A percentile compares a stretch with the other conserved stretches of the same genome.
phyloP scores from a whole-genome alignment of 768 basidiomycete species.

The Mycena kentingensis region DNA sequence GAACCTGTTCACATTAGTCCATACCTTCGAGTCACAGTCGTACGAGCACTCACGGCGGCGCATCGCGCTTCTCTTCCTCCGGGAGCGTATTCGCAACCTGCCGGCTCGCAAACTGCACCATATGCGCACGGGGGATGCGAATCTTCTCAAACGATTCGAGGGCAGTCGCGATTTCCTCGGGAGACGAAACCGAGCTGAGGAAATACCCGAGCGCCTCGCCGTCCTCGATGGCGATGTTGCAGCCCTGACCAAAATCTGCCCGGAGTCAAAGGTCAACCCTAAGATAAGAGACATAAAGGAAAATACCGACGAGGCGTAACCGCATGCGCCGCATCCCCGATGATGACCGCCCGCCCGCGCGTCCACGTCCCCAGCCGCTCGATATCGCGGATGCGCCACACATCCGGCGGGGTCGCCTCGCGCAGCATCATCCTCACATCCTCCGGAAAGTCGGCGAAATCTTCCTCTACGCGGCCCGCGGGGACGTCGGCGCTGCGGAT shows the following conservation, averaged over 20 bases:
- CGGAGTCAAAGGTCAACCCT: background rate
- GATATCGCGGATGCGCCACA: conserved; percentile 22
- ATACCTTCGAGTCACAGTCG: background rate
- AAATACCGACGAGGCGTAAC: conserved; percentile 12
- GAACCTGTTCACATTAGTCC: background rate
- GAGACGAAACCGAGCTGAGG: conserved; percentile 20
- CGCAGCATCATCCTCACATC: conserved; percentile 11
- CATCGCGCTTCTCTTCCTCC: conserved; percentile 12
- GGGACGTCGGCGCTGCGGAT: conserved; percentile 10
- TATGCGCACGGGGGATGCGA: conserved; percentile 16
- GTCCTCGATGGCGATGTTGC: conserved; percentile 37
- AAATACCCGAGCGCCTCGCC: conserved; percentile 35
- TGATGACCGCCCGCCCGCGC: conserved; percentile 13
- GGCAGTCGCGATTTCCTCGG: conserved; percentile 5
- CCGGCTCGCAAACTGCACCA: conserved; percentile 17
- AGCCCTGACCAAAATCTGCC: conserved; percentile 28
- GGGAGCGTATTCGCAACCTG: conserved; percentile 10
- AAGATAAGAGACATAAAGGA: background rate
- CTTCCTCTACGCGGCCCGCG: conserved; percentile 6
- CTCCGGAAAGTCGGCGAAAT: conserved; percentile 15
- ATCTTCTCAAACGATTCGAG: conserved; percentile 8
- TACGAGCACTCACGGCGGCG: conserved; percentile 7
- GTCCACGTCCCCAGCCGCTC: conserved; percentile 7
- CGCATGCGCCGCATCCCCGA: conserved; percentile 22
- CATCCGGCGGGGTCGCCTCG: conserved; percentile 10